A percentile compares a stretch with the other conserved stretches of the same genome.
Evolutionary conservation across 1,284 basidiomycete species (phyloP).

Genomic region (Trichosporon ovoides): DNA sequence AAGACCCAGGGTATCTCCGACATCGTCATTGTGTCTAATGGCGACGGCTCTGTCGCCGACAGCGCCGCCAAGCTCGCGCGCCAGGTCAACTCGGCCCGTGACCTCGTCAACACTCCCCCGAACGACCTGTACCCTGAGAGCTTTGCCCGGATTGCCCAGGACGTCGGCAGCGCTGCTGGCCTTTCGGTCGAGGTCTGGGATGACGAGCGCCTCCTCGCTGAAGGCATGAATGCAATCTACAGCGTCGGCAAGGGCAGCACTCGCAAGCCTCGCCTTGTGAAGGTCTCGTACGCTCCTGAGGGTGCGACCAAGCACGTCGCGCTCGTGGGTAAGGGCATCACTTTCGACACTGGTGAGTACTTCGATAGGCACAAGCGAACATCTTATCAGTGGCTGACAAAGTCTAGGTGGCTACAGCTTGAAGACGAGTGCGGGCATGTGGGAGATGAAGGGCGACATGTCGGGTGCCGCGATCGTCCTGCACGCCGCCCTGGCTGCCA

Average conservation of each 20-base stretch:
- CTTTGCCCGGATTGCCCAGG: constrained; percentile 7
- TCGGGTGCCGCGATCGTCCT: constrained; percentile 8
- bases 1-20: background rate
- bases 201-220: constrained; percentile 5
- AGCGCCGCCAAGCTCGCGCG: background rate
- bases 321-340: constrained; percentile 16
- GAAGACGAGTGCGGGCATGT: constrained; percentile 7
- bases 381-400: no score
- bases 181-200: constrained; percentile 13
- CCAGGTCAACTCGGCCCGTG: constrained; percentile 10
- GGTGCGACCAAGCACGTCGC: constrained; percentile 11
- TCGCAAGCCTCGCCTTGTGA: constrained; percentile 11
- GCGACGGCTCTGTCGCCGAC: background rate
- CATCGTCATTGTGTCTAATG: background rate
- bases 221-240: constrained; percentile 4
- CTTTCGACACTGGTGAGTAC: constrained; percentile 16
- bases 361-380: no score
- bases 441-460: constrained; percentile 18
- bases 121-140: constrained; percentile 10
- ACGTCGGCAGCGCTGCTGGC: background rate
- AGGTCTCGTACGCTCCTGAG: constrained; percentile 12
- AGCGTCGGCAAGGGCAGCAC: constrained; percentile 6
- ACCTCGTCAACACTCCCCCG: constrained; percentile 9
- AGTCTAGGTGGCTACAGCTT: constrained; percentile 10
- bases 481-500: constrained; percentile 13